A percentile compares a stretch with the other conserved stretches of the same genome.
These are phyloP conservation scores for Ceratobasidium sp. DNA, from an alignment of 1,284 basidiomycete species.

Conservation along the genomic window DNA sequence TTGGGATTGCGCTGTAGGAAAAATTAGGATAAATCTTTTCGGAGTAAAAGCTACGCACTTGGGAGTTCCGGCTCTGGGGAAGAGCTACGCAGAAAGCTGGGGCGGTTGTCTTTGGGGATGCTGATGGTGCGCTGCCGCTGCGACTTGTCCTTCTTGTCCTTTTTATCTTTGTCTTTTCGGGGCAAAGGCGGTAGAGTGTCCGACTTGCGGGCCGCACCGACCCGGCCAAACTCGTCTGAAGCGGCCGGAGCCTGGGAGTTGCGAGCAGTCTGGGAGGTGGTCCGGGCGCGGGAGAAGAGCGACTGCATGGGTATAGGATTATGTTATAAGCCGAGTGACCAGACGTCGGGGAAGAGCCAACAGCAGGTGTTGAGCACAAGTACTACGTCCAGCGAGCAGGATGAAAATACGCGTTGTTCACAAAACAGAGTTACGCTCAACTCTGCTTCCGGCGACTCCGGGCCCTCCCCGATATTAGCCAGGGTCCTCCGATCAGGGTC, in stretches of 20 bases:
- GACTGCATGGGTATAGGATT: conserved; percentile 33
- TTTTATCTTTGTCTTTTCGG: conserved; percentile 63
- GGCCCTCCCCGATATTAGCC: conserved; percentile 4
- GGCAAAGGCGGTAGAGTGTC: conserved; percentile 57
- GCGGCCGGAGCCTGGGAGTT: conserved; percentile 18
- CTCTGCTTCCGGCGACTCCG: conserved; percentile 14
- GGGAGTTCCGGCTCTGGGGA: conserved; percentile 36
- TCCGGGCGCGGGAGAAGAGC: conserved; percentile 38
- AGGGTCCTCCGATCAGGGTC: conserved; percentile 30
- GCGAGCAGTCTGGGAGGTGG: conserved; percentile 33
- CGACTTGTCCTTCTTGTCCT: conserved; percentile 66
- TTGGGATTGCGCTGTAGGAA: conserved; percentile 45
- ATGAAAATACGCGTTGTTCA: conserved; percentile 2
- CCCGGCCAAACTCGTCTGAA: conserved; percentile 77
- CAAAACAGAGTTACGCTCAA: background rate
- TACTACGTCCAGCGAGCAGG: conserved; percentile 35
- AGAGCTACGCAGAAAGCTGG: conserved; percentile 25
- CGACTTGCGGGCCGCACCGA: conserved; percentile 61
- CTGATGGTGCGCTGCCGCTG: conserved; percentile 50
- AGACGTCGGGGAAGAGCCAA: conserved; percentile 12
- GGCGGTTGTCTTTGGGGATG: conserved; percentile 38
- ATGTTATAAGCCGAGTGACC: conserved; percentile 7
- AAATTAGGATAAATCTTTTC: conserved; percentile 2
- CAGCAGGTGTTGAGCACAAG: background rate
- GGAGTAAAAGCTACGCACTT: background rate